Evolutionary conservation across 805 yeast genomes (phyloP).

Genomic region (Teunomyces cretensis): DNA sequence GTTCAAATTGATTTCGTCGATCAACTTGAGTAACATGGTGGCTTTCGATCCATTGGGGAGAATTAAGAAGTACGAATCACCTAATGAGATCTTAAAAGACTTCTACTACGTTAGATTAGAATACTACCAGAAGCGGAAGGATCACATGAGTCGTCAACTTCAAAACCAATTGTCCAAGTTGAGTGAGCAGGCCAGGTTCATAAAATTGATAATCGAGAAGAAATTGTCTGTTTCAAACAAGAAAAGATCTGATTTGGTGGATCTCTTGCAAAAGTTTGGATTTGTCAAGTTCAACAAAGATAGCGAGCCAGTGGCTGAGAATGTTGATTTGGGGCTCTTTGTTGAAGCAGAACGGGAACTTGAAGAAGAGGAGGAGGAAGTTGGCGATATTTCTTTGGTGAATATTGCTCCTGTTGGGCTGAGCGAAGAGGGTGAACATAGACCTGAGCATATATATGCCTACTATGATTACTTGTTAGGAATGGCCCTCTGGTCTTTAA

Average conservation of each 20-base stretch:
- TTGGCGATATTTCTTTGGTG: slow-evolving; percentile 27
- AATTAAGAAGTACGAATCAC: slow-evolving; percentile 75
- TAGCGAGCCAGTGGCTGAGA: slow-evolving; percentile 59
- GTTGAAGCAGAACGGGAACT: slow-evolving; percentile 29
- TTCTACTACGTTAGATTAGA: slow-evolving; percentile 86
- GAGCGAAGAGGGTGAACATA: slow-evolving; percentile 38
- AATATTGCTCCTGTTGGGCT: slow-evolving; percentile 23
- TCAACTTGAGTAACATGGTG: slow-evolving; percentile 85
- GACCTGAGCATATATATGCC: slow-evolving; percentile 56
- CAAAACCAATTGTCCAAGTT: slow-evolving; percentile 75
- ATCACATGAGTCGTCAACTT: slow-evolving; percentile 63
- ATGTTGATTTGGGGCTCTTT: slow-evolving; percentile 19
- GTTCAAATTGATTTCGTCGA: slow-evolving; percentile 70
- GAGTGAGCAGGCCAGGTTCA: slow-evolving; percentile 83
- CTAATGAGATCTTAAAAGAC: slow-evolving; percentile 77
- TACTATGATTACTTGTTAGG: slow-evolving; percentile 85
- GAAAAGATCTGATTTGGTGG: slow-evolving; percentile 62
- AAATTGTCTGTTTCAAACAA: slow-evolving; percentile 72
- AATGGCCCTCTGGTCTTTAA: slow-evolving; percentile 92
- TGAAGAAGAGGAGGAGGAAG: slow-evolving; percentile 45
- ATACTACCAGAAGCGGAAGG: slow-evolving; percentile 88
- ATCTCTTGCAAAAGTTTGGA: slow-evolving; percentile 57
- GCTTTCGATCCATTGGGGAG: slow-evolving; percentile 90
- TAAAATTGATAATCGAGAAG: slow-evolving; percentile 82
- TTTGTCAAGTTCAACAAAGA: slow-evolving; percentile 77